These are phyloP conservation scores for Fonsecaea multimorphosa DNA, from an alignment of 2,329 filamentous ascomycete species.

Conservation along the genomic window DNA sequence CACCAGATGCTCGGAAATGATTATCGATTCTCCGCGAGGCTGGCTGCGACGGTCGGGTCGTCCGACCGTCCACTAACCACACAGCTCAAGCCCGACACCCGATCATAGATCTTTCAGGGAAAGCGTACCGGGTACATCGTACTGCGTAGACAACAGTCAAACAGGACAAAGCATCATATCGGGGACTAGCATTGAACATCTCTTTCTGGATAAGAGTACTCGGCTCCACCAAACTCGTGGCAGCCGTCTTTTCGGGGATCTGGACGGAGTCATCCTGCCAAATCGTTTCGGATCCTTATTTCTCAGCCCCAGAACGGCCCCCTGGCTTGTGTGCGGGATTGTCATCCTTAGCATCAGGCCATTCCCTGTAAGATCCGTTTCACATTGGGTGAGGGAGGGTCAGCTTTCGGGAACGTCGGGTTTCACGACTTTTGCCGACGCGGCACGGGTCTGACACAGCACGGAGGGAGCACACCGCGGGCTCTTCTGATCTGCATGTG, in stretches of 20 bases:
- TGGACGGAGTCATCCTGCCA: slow-evolving; percentile 3
- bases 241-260: slow-evolving; percentile 14
- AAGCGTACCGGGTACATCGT: too few relatives aligned
- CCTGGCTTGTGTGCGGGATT: slow-evolving; percentile 1
- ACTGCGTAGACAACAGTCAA: neutral
- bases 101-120: neutral
- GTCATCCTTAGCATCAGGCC: neutral
- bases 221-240: slow-evolving; percentile 11
- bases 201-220: neutral
- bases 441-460: neutral
- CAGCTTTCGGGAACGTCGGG: slow-evolving; percentile 20
- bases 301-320: neutral
- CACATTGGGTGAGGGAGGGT: neutral
- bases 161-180: slow-evolving; percentile 8
- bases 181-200: slow-evolving; percentile 11
- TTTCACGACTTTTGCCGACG: slow-evolving; percentile 5
- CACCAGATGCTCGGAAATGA: slow-evolving; percentile 1
- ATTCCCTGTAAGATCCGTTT: slow-evolving; percentile 1
- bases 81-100: neutral
- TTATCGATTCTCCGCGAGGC: slow-evolving; percentile 1
- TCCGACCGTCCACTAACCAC: neutral
- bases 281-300: neutral
- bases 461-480: neutral
- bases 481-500: neutral
- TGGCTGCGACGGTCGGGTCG: slow-evolving; percentile 3